Evolutionary conservation across 306 rosid species (phyloP), one percentile per base, ranked within the genome.

Genomic region (Parietaria judaica): DNA sequence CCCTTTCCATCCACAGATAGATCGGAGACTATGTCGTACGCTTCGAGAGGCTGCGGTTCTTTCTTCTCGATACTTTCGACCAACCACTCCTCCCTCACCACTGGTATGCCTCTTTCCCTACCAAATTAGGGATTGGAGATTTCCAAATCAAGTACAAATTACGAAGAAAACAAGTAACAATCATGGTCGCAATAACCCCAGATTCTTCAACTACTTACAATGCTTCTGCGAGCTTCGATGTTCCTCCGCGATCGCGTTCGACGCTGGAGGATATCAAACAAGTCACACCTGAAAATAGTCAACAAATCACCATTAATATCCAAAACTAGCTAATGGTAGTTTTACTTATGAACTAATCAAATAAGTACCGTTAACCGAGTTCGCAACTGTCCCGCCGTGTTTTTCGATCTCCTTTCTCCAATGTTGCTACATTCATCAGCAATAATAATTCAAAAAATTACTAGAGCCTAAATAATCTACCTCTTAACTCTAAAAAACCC

Each of bases 1-100:
- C 92, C 92, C 74, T 67, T 85, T 11, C 95, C 85, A 3, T 65
- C 86, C 15, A 77, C 88, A 44, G 87, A 74, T 62, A 92, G 86
- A 79, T 92, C 90, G 56, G 82, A 62, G 49, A 77, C 83, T 66
- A 92, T 59, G 48, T 92, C 95, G 71, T 86, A 92, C 41, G 84
- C 82, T 65, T 86, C 84, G 39, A 88, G 77, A 50, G 96, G 96
- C 70, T 82, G 98, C 0, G 85, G 72, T 68, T 86, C 94, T 74
- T 86, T 91, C 63, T 84, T 88, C 69, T 86, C 83, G 1, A 88
- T 92, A 76, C 86, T 82, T 52, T 86, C 90, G 4, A 51, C 13
- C 63, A 92, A 41, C 95, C 96, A 92, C 38, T 69, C 72, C 68
- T 91, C 96, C 41, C 88, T 76, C 15, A 88, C 83, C 37, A 85